Evolutionary conservation across 352 stramenopile genomes (phyloP).

Genomic region (Pythium insidiosum): DNA sequence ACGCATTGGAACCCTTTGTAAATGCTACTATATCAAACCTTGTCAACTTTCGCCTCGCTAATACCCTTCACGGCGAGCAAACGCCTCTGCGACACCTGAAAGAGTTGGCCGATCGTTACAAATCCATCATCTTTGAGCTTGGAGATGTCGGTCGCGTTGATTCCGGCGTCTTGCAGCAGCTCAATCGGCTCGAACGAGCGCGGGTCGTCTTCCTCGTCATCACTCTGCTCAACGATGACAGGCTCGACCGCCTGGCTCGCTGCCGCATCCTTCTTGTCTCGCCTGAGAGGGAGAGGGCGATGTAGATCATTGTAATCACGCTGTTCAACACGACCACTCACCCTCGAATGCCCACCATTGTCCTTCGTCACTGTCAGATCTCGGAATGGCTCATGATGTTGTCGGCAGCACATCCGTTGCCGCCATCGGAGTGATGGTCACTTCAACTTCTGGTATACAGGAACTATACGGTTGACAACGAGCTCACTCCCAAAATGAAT

Average conservation of each 20-base stretch:
- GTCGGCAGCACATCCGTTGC: no score
- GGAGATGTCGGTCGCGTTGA: conserved; percentile 66
- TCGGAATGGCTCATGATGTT: no score
- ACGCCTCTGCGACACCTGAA: conserved; percentile 61
- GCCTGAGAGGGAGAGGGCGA: no score
- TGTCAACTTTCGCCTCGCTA: conserved; percentile 84
- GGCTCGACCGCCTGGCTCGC: conserved; percentile 19
- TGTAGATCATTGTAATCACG: no score
- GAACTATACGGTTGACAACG: conserved; percentile 4
- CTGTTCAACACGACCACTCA: neutral
- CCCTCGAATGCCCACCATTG: neutral
- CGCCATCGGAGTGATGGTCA: conserved; percentile 19
- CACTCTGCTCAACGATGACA: conserved; percentile 25
- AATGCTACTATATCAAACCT: no score
- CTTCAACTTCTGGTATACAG: conserved; percentile 14
- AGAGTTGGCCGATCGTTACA: conserved; percentile 72
- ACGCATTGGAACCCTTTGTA: no score
- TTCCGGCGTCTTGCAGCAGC: conserved; percentile 60
- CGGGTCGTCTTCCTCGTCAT: conserved; percentile 41
- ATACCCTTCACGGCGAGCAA: conserved; percentile 83
- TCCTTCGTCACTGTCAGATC: no score
- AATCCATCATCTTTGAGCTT: conserved; percentile 79
- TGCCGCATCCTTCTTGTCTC: conserved; percentile 9
- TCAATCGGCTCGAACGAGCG: conserved; percentile 70
- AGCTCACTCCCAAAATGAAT: no score